Evolutionary conservation across 805 yeast genomes (phyloP), one percentile per base, ranked within the genome.

Genomic region (Yamadazyma phyllophila): DNA sequence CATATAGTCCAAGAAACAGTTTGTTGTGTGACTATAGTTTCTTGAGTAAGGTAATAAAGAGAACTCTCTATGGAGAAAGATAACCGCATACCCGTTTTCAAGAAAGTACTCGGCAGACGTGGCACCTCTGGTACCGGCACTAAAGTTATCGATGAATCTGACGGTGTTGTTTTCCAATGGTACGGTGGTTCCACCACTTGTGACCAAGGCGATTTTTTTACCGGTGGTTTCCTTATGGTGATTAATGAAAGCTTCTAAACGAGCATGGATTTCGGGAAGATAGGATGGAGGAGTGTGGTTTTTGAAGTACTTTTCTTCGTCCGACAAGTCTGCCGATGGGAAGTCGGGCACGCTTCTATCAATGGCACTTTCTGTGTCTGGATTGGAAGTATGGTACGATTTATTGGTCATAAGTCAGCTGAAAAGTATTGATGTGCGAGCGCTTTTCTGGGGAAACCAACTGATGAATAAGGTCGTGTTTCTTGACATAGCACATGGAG

Each of bases 91-190:
- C 1, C 90, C 96, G 46, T 79, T 71, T 45, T 85, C 88, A 44
- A 94, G 69, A 55, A 92, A 88, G 60, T 88, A 85, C 64, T 94
- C 99, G 3, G 98, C 96, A 33, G 95, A 84, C 0, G 96, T 82
- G 3, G 99, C 96, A 45, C 99, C 99, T 65, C 99, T 80, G 0
- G 97, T 94, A 17, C 99, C 99, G 17, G 98, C 98, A 52, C 94
- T 83, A 63, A 94, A 94, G 60, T 94, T 94, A 66, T 94, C 99
- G 58, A 94, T 90, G 65, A 94, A 94, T 43, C 99, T 70, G 6
- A 94, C 99, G 0, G 99, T 94, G 60, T 94, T 94, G 65, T 90
- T 91, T 59, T 94, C 99, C 53, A 94, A 71, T 0, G 99, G 99
- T 0, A 94, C 99, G 0, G 97, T 92, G 0, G 99, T 94, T 16